phyloP scores from a whole-genome alignment of 768 basidiomycete species.

The Saitozyma podzolica region DNA sequence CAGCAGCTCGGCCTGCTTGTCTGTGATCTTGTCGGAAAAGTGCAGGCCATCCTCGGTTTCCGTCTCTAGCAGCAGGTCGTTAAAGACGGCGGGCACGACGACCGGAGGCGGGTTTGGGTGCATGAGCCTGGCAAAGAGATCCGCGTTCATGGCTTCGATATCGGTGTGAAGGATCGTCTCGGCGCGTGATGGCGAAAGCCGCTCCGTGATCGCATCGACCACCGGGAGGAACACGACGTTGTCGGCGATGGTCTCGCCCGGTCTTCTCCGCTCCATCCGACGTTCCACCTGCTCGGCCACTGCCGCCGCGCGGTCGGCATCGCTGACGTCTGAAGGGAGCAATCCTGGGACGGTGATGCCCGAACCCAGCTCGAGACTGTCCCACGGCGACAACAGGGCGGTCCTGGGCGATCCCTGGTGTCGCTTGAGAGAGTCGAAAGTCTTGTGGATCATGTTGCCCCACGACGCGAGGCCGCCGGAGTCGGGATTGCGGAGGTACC shows the following conservation, averaged over 20 bases:
- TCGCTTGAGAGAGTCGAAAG: constrained; percentile 57
- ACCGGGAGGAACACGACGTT: constrained; percentile 75
- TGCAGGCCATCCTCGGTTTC: constrained; percentile 85
- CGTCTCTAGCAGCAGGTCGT: constrained; percentile 69
- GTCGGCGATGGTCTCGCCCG: constrained; percentile 61
- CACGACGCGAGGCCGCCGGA: constrained; percentile 77
- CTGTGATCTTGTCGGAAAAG: constrained; percentile 65
- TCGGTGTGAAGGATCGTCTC: constrained; percentile 72
- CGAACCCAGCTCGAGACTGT: constrained; percentile 30
- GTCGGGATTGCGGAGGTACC: constrained; percentile 77
- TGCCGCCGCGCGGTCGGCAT: background rate
- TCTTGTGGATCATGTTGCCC: constrained; percentile 70
- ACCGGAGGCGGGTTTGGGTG: constrained; percentile 54
- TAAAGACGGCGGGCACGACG: constrained; percentile 75
- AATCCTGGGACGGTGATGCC: constrained; percentile 29
- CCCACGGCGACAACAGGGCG: constrained; percentile 40
- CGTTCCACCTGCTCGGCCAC: background rate
- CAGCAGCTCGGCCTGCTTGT: constrained; percentile 72
- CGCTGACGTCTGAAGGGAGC: background rate
- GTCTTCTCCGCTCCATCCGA: background rate
- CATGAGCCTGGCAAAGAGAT: constrained; percentile 69
- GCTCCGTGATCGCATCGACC: constrained; percentile 66
- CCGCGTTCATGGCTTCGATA: constrained; percentile 88
- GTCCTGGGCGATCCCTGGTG: constrained; percentile 42
- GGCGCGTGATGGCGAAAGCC: constrained; percentile 66